Evolutionary conservation across 2,329 filamentous ascomycete species (phyloP).

Genomic region (Lojkania enalia): DNA sequence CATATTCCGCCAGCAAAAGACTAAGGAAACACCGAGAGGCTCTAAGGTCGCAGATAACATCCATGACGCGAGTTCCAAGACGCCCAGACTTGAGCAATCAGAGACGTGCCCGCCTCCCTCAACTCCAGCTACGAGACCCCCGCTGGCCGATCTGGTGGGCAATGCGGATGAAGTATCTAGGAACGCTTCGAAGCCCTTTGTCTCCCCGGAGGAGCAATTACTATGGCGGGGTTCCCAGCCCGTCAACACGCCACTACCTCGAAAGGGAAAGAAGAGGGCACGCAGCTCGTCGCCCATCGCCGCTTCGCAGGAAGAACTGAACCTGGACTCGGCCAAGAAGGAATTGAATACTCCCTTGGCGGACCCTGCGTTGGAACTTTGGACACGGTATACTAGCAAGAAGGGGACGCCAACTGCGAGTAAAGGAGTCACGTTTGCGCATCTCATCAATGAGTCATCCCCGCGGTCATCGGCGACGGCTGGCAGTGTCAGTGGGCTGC

Average conservation of each 20-base stretch:
- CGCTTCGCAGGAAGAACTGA: slow-evolving; percentile 45
- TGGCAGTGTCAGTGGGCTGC: slow-evolving; percentile 51
- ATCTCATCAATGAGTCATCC: slow-evolving; percentile 51
- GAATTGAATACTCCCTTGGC: slow-evolving; percentile 49
- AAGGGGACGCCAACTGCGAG: slow-evolving; percentile 42
- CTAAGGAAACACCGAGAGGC: slow-evolving; percentile 26
- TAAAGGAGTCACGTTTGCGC: slow-evolving; percentile 47
- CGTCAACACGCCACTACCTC: slow-evolving; percentile 46
- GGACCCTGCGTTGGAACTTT: slow-evolving; percentile 53
- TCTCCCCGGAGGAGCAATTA: slow-evolving; percentile 64
- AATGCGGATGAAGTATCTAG: slow-evolving; percentile 61
- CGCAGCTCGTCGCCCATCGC: slow-evolving; percentile 52
- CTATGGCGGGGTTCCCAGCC: slow-evolving; percentile 59
- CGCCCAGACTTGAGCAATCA: slow-evolving; percentile 30
- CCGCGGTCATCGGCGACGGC: slow-evolving; percentile 50
- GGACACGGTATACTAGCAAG: slow-evolving; percentile 50
- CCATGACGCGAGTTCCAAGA: slow-evolving; percentile 19
- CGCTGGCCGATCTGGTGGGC: slow-evolving; percentile 63
- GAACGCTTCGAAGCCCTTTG: slow-evolving; percentile 50
- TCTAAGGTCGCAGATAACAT: slow-evolving; percentile 16
- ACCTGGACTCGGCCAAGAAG: slow-evolving; percentile 25
- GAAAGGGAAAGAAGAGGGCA: slow-evolving; percentile 50
- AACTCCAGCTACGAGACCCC: slow-evolving; percentile 62
- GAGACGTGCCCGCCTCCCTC: slow-evolving; percentile 52
- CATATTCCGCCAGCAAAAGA: slow-evolving; percentile 14